phyloP scores from a whole-genome alignment of 139 green algal species.

The Diplosphaera chodatii region DNA sequence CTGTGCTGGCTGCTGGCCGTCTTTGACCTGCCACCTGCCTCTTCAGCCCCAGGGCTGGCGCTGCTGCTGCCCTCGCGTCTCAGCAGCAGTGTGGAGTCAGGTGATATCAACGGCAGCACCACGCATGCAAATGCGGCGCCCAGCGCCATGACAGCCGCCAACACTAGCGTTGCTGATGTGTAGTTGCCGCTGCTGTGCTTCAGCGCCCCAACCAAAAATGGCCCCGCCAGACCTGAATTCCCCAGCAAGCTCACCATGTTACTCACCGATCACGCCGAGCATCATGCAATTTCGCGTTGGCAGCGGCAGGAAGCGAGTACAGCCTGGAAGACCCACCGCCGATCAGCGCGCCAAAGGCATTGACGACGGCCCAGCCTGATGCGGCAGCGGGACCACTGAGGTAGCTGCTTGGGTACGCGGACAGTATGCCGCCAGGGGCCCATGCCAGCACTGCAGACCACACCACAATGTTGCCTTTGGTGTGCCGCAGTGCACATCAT shows the following conservation, averaged over 20 bases:
- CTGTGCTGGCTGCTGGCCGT: no score
- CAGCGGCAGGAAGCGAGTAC: no score
- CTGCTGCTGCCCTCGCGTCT: no score
- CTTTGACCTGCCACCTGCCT: no score
- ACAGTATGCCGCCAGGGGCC: conserved; percentile 19
- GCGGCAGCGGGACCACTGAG: conserved; percentile 20
- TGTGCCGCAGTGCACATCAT: no score
- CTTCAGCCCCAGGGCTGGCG: no score
- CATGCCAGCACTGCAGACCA: conserved; percentile 3
- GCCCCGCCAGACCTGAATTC: background rate
- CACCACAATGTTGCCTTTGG: no score
- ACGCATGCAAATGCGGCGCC: background rate
- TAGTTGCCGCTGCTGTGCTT: conserved; percentile 15
- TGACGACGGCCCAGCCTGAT: conserved; percentile 28
- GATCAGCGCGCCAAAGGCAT: conserved; percentile 13
- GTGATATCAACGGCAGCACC: background rate
- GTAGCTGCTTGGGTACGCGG: conserved; percentile 39
- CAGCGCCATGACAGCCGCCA: background rate
- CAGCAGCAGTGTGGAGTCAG: background rate
- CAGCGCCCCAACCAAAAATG: background rate
- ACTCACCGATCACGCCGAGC: background rate
- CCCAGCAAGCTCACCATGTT: background rate
- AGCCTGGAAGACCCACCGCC: background rate
- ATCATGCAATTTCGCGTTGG: background rate
- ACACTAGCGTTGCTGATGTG: conserved; percentile 5